phyloP scores from a whole-genome alignment of 1,284 basidiomycete genomes.

The Ganoderma lingzhi region DNA sequence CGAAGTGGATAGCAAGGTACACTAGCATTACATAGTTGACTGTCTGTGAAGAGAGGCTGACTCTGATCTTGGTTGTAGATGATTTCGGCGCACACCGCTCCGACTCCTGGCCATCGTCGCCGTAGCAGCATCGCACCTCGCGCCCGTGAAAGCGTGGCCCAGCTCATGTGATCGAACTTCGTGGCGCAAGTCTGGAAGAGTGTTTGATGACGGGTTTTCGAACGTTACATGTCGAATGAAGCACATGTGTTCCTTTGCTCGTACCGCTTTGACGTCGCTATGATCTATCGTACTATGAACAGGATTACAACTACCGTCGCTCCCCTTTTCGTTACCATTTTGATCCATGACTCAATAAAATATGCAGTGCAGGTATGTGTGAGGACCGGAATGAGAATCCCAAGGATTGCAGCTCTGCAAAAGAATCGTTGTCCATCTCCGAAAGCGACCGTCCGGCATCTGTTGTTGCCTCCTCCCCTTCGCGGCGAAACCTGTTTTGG shows the following conservation, averaged over 20 bases:
- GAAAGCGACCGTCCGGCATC: conserved; percentile 19
- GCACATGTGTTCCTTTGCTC: background rate
- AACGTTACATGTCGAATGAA: background rate
- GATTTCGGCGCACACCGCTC: conserved; percentile 28
- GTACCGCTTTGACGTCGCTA: background rate
- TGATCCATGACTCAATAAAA: too few species aligned
- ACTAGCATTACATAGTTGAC: conserved; percentile 16
- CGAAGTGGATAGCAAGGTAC: conserved; percentile 46
- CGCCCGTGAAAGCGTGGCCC: background rate
- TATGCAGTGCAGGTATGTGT: background rate
- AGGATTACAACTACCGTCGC: background rate
- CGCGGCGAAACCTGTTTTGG: conserved; percentile 38
- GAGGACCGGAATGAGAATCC: conserved; percentile 25
- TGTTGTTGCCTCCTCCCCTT: conserved; percentile 35
- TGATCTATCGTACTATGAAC: conserved; percentile 7
- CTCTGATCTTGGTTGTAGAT: conserved; percentile 14
- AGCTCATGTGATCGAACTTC: background rate
- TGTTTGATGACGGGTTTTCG: background rate
- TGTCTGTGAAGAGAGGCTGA: conserved; percentile 7
- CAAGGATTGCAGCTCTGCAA: conserved; percentile 50
- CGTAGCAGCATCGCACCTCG: conserved; percentile 47
- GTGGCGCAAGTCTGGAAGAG: background rate
- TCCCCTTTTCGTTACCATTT: too few species aligned
- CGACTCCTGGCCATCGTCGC: conserved; percentile 33
- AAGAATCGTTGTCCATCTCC: conserved; percentile 33